Evolutionary conservation across 257 asterid genomes (phyloP).

Genomic region (Solanum bulbocastanum): DNA sequence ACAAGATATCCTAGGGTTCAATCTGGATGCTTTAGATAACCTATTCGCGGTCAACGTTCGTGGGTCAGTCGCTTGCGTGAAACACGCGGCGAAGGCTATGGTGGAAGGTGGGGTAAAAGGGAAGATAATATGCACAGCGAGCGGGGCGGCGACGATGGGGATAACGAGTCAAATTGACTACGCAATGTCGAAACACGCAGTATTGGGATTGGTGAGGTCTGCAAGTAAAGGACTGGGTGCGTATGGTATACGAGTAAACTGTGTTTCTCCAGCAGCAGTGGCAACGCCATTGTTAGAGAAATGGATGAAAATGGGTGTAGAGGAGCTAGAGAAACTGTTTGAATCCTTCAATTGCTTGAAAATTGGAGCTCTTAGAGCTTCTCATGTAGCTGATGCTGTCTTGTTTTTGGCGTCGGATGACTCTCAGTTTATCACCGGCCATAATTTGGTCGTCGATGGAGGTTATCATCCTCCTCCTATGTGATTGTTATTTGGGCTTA

Average conservation of each 20-base stretch:
- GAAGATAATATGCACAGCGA: constrained; percentile 20
- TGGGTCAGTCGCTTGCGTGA: constrained; percentile 18
- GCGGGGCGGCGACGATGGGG: constrained; percentile 4
- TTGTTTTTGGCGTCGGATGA: constrained; percentile 21
- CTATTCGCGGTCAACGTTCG: constrained; percentile 15
- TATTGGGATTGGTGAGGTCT: constrained; percentile 19
- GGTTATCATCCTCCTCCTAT: constrained; percentile 16
- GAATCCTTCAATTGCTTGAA: constrained; percentile 9
- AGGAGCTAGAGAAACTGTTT: constrained; percentile 3
- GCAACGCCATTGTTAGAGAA: constrained; percentile 14
- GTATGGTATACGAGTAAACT: constrained; percentile 27
- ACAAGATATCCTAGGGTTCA: neutral
- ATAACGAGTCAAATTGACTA: constrained; percentile 9
- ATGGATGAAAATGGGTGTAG: neutral
- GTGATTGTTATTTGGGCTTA: neutral
- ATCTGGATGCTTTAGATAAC: neutral
- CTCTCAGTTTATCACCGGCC: constrained; percentile 22
- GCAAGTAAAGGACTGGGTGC: constrained; percentile 22
- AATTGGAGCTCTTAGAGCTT: neutral
- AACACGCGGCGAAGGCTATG: constrained; percentile 23
- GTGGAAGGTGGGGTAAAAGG: constrained; percentile 6
- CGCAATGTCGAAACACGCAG: constrained; percentile 30
- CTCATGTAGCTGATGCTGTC: constrained; percentile 23
- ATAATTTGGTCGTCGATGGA: constrained; percentile 21
- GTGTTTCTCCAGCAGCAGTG: constrained; percentile 20